Conservation (phyloP, 2,329 filamentous ascomycete genomes). For the Botrytis elliptica region DNA sequence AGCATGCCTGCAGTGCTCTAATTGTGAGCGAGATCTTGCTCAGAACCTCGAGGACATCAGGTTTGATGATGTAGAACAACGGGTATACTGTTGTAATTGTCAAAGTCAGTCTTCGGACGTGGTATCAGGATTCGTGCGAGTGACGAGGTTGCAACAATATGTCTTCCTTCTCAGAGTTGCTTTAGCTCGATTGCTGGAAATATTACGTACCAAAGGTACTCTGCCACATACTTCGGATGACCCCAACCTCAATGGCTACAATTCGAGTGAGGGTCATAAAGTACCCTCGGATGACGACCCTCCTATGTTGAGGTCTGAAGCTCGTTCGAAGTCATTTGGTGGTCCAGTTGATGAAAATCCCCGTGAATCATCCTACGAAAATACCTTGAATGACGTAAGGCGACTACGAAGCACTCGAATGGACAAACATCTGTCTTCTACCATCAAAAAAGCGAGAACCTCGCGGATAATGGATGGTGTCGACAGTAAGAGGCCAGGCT, state of each 20-base stretch:
- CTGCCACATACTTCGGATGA: slow-evolving; percentile 75
- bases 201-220: slow-evolving; percentile 78
- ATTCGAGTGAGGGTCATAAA: slow-evolving; percentile 63
- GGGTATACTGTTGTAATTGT: slow-evolving; percentile 71
- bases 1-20: slow-evolving; percentile 67
- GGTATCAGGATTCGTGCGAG: slow-evolving; percentile 62
- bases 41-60: slow-evolving; percentile 66
- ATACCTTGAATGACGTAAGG: slow-evolving; percentile 92
- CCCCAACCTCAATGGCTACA: slow-evolving; percentile 63
- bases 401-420: slow-evolving; percentile 88
- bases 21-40: slow-evolving; percentile 73
- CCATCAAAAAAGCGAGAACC: slow-evolving; percentile 83
- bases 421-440: slow-evolving; percentile 91
- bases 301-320: slow-evolving; percentile 60
- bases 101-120: slow-evolving; percentile 56
- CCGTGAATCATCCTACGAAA: slow-evolving; percentile 80
- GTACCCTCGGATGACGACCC: slow-evolving; percentile 50
- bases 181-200: slow-evolving; percentile 82
- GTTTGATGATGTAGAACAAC: slow-evolving; percentile 66
- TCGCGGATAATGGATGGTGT: slow-evolving; percentile 92
- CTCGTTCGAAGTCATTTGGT: slow-evolving; percentile 71
- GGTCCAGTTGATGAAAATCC: slow-evolving; percentile 59
- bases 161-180: slow-evolving; percentile 90
- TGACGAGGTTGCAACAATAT: slow-evolving; percentile 90
- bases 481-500: slow-evolving; percentile 69